Evolutionary conservation across 768 basidiomycete species (phyloP), one percentile per base, ranked within the genome.

Genomic region (Rhizopogon vinicolor): DNA sequence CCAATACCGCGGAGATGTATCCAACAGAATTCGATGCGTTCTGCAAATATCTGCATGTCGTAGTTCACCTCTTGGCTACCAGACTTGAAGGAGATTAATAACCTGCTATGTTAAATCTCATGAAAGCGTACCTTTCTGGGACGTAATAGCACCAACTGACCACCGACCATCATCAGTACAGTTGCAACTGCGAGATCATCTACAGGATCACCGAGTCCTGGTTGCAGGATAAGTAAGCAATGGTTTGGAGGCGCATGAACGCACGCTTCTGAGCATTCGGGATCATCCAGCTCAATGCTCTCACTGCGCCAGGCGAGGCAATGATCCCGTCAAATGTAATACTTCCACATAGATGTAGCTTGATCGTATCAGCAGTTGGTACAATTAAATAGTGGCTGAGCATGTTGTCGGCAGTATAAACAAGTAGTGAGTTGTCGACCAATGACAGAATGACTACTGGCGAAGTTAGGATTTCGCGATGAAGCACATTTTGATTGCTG

Each of bases 1-100:
- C 88, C 91, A 41, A 99, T 93, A 1, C 96, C 96, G 40, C 89
- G 84, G 42, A 99, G 77, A 75, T 98, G 96, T 52, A 95, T 97
- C 96, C 96, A 99, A 70, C 95, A 99, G 65, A 97, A 94, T 66
- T 99, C 96, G 60, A 98, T 91, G n/a, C 87, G 84, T 58, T 97
- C 93, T 0, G 96, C 93, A 43, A 99, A 87, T 33, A 98, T 89
- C 67, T 98, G 96, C 79, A 98, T 87, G 71, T 98, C 96, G 65
- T 99, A 99, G 62, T 87, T 91, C 68, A 96, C 91, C 74, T 98
- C 94, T 61, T 91, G 86, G 54, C 84, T 77, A 1, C 83, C 89
- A 2, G 91, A 85, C 91, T 94, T 50, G 42, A n/a, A 7, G 50
- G 54, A 16, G 35, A 22, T 48, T 22, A n/a, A 48, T 48, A 56